Evolutionary conservation across 768 basidiomycete species (phyloP).

Genomic region (Phallus indusiatus): DNA sequence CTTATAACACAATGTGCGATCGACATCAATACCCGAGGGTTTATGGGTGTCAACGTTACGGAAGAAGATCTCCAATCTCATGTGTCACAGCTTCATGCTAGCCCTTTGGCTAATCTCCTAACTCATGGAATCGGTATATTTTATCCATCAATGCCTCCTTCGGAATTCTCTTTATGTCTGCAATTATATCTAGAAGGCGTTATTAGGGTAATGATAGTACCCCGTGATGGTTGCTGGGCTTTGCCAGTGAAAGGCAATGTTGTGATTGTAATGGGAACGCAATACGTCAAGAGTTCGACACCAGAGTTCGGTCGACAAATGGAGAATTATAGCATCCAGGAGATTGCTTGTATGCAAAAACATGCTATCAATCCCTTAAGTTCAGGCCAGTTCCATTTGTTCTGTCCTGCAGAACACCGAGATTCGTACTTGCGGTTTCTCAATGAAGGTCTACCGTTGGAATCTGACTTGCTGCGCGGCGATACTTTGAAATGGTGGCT

Average conservation of each 20-base stretch:
- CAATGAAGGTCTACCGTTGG: conserved; percentile 80
- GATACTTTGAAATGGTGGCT: conserved; percentile 42
- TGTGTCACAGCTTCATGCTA: conserved; percentile 51
- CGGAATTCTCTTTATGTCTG: conserved; percentile 67
- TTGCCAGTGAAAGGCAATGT: conserved; percentile 74
- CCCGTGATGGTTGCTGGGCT: conserved; percentile 81
- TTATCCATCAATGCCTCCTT: conserved; percentile 57
- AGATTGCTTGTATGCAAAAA: conserved; percentile 88
- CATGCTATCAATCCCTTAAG: conserved; percentile 57
- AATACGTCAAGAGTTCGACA: conserved; percentile 55
- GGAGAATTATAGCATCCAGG: conserved; percentile 69
- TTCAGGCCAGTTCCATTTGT: conserved; percentile 56
- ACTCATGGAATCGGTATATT: conserved; percentile 84
- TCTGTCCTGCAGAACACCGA: conserved; percentile 82
- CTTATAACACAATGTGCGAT: conserved; percentile 83
- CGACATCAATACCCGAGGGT: conserved; percentile 61
- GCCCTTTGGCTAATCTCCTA: conserved; percentile 57
- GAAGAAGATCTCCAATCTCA: conserved; percentile 50
- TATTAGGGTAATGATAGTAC: conserved; percentile 70
- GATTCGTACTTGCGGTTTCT: conserved; percentile 79
- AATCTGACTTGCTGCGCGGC: conserved; percentile 61
- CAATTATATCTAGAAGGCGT: conserved; percentile 76
- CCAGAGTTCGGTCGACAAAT: conserved; percentile 54
- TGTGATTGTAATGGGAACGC: conserved; percentile 89
- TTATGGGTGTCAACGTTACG: conserved; percentile 42